Conservation (phyloP, 163 green algal genomes). For the Chlorella variabilis region DNA sequence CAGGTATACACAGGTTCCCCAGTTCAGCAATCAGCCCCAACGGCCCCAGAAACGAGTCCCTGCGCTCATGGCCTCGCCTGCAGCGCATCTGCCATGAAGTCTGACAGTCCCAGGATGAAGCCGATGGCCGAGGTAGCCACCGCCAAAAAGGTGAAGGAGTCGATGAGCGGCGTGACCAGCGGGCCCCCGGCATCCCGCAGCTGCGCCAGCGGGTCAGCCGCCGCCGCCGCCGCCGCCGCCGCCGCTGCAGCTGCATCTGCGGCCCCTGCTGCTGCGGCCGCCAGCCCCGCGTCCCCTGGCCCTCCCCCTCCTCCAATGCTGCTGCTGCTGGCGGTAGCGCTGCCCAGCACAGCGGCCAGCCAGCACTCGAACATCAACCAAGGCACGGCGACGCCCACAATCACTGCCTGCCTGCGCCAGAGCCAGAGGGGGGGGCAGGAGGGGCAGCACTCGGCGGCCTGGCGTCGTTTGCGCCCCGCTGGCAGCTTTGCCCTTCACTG, state of each 20-base stretch:
- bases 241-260: not conserved
- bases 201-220: conserved; percentile 47
- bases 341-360: conserved; percentile 77
- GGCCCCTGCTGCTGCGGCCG: conserved; percentile 27
- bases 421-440: too few species aligned
- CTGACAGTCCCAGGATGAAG: conserved; percentile 72
- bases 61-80: not conserved
- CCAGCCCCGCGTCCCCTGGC: not conserved
- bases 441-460: not conserved
- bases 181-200: conserved; percentile 32
- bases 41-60: not conserved
- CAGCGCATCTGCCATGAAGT: conserved; percentile 68
- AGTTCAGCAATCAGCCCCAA: not conserved
- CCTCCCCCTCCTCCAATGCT: too few species aligned
- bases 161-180: not conserved
- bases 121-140: conserved; percentile 78
- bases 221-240: conserved; percentile 5
- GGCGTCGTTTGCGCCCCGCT: too few species aligned
- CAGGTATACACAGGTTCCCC: too few species aligned
- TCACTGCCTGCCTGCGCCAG: conserved; percentile 37
- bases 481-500: too few species aligned
- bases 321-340: not conserved
- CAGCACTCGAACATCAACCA: conserved; percentile 80
- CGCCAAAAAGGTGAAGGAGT: conserved; percentile 72
- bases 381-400: conserved; percentile 50